These are phyloP conservation scores for Kluyveromyces sp. DNA, from an alignment of 1,139 yeast species.

Conservation along the genomic window DNA sequence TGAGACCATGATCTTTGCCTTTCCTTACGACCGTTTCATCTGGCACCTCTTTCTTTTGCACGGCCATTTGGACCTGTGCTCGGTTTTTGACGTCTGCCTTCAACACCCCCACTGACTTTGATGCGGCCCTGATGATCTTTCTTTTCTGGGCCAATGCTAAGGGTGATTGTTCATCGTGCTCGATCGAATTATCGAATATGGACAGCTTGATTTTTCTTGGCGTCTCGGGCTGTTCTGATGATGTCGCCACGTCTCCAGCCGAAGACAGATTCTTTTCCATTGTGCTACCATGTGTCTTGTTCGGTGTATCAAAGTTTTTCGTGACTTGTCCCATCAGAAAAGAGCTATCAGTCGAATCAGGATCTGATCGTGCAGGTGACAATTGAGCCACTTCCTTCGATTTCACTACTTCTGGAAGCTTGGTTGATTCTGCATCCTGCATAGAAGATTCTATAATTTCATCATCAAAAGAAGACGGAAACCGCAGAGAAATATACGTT, in stretches of 20 bases:
- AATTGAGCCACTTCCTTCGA: background rate
- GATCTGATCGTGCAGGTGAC: background rate
- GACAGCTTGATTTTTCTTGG: conserved; percentile 6
- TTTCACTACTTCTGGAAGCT: background rate
- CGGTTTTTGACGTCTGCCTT: conserved; percentile 11
- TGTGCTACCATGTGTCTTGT: conserved; percentile 10
- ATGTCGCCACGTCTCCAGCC: background rate
- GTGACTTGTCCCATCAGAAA: conserved; percentile 6
- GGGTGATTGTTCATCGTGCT: conserved; percentile 21
- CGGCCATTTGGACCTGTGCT: background rate
- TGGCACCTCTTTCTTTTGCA: too few relatives aligned
- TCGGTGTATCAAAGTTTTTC: conserved; percentile 16
- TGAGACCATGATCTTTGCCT: too few relatives aligned
- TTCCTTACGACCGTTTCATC: too few relatives aligned
- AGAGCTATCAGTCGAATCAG: background rate
- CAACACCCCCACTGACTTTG: conserved; percentile 15
- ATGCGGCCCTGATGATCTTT: conserved; percentile 17
- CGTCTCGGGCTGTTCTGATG: conserved; percentile 6
- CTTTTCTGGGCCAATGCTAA: conserved; percentile 23
- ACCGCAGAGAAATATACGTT: conserved; percentile 17
- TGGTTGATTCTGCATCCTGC: conserved; percentile 2
- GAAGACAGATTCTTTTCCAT: background rate
- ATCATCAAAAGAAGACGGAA: conserved; percentile 10
- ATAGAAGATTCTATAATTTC: conserved; percentile 9
- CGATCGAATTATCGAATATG: conserved; percentile 3